These are phyloP conservation scores for Magnaporthiopsis poae DNA, from an alignment of 2,329 filamentous ascomycete species.

Conservation along the genomic window DNA sequence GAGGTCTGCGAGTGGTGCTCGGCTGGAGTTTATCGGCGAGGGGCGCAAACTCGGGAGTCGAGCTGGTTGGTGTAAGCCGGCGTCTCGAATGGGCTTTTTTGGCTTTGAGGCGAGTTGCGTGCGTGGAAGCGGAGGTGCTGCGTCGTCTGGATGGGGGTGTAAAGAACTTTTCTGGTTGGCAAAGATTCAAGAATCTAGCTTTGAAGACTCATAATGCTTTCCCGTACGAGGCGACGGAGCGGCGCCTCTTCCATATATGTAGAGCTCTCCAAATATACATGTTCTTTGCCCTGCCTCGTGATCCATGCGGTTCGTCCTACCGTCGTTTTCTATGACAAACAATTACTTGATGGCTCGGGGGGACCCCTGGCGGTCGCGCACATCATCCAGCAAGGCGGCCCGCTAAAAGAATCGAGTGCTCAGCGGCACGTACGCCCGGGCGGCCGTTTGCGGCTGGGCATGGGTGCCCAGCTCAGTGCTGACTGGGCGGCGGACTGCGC, in stretches of 20 bases:
- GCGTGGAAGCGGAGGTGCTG: neutral
- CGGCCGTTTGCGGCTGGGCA: neutral
- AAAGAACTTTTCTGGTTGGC: neutral
- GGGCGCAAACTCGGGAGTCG: neutral
- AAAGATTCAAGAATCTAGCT: neutral
- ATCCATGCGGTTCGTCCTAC: neutral
- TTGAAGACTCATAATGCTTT: neutral
- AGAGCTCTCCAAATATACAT: neutral
- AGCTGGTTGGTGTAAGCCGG: neutral
- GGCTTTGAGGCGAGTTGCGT: neutral
- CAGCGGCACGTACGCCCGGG: neutral
- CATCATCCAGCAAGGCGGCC: neutral
- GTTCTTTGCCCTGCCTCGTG: neutral
- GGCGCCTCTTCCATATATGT: neutral
- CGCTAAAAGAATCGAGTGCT: neutral
- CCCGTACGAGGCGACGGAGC: neutral
- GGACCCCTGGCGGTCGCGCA: neutral
- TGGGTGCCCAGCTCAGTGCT: neutral
- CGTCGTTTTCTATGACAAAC: neutral
- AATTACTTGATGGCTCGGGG: neutral
- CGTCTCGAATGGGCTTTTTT: neutral
- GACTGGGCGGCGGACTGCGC: neutral
- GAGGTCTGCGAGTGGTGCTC: neutral
- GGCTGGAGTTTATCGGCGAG: neutral
- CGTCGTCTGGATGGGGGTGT: neutral